These are phyloP conservation scores for Globisporangium carolinianum DNA, from an alignment of 352 stramenopile genomes.

Conservation along the genomic window DNA sequence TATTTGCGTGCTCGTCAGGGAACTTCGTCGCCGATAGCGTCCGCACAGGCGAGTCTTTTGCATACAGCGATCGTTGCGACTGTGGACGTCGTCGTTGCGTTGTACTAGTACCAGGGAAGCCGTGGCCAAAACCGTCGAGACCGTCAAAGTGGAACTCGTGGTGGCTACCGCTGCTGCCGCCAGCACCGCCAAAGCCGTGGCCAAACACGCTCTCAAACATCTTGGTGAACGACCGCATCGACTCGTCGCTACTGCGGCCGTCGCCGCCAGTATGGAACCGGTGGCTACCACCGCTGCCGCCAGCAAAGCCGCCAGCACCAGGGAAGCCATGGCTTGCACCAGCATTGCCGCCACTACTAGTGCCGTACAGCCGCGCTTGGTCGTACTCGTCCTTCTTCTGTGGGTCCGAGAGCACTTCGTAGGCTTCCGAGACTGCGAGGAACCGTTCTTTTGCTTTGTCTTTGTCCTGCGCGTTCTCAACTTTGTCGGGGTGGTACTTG, in stretches of 20 bases:
- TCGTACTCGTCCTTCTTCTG: conserved; percentile 89
- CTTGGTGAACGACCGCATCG: conserved; percentile 72
- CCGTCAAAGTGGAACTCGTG: conserved; percentile 75
- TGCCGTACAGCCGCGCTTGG: conserved; percentile 42
- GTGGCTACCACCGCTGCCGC: conserved; percentile 8
- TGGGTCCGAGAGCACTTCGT: conserved; percentile 89
- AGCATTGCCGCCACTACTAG: conserved; percentile 8
- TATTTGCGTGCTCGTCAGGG: conserved; percentile 50
- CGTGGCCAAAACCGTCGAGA: conserved; percentile 74
- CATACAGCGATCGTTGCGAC: conserved; percentile 36
- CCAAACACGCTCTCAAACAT: conserved; percentile 88
- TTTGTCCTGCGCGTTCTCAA: conserved; percentile 73
- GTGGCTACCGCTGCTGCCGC: conserved; percentile 19
- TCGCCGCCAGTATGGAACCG: not conserved
- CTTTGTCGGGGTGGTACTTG: conserved; percentile 88
- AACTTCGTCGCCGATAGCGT: conserved; percentile 71
- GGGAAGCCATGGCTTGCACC: conserved; percentile 14
- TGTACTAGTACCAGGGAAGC: conserved; percentile 14
- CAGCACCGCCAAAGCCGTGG: conserved; percentile 34
- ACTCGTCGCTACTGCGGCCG: conserved; percentile 39
- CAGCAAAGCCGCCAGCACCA: conserved; percentile 15
- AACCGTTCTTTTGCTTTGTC: conserved; percentile 88
- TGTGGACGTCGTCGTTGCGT: conserved; percentile 10
- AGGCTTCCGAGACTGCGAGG: conserved; percentile 89
- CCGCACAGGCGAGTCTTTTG: conserved; percentile 50